Percentiles rank a stretch among this genome's conserved stretches.
Conservation (phyloP, 805 yeast species). For the Yarrowia osloensis region DNA sequence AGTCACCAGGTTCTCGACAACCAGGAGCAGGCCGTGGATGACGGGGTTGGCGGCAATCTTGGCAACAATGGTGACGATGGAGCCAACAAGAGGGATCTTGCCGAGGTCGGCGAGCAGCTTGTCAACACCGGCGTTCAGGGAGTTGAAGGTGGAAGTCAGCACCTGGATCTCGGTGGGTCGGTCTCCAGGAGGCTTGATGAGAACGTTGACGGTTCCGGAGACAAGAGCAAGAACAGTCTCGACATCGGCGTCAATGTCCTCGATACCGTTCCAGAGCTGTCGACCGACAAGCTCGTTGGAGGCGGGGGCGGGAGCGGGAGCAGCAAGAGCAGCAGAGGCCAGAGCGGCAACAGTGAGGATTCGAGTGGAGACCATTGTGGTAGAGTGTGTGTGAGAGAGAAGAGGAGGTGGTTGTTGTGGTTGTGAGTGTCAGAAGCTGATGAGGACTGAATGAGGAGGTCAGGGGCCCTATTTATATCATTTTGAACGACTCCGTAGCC, state of each 20-base stretch:
- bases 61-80: neutral
- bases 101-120: conserved; percentile 25
- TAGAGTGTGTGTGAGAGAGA: neutral
- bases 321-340: conserved; percentile 14
- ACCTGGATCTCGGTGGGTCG: conserved; percentile 16
- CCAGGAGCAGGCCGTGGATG: conserved; percentile 20
- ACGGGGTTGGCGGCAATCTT: conserved; percentile 26
- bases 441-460: neutral
- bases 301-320: conserved; percentile 31
- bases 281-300: neutral
- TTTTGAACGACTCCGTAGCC: neutral
- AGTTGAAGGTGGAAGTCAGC: neutral
- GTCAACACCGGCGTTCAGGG: conserved; percentile 20
- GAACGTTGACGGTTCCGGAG: conserved; percentile 5
- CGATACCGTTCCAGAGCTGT: conserved; percentile 8
- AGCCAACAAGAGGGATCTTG: conserved; percentile 10
- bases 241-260: conserved; percentile 18
- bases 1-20: conserved; percentile 11
- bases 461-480: neutral
- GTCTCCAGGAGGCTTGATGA: conserved; percentile 30
- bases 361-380: conserved; percentile 23
- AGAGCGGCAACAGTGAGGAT: conserved; percentile 1
- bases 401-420: neutral
- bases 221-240: conserved; percentile 13
- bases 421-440: conserved; percentile 20